Evolutionary conservation across 2,329 filamentous ascomycete species (phyloP).

Genomic region (Colletotrichum tropicale): DNA sequence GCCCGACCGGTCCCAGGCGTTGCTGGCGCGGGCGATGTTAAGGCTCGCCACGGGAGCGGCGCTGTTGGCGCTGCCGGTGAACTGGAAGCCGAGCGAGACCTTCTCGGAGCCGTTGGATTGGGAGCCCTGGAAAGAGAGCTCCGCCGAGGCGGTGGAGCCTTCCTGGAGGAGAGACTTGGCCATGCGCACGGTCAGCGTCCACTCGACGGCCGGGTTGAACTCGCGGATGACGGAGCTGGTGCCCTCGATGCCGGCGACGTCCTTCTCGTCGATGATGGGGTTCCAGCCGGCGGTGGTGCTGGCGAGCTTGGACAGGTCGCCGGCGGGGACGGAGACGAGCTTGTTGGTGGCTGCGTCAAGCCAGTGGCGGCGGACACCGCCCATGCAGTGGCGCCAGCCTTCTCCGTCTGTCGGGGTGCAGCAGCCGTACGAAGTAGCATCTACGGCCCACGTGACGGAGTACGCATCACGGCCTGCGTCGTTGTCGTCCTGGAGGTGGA

Average conservation of each 20-base stretch:
- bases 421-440: constrained; percentile 34
- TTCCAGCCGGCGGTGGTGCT: constrained; percentile 20
- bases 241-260: constrained; percentile 9
- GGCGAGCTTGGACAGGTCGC: constrained; percentile 8
- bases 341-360: constrained; percentile 15
- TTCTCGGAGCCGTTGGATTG: constrained; percentile 21
- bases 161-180: constrained; percentile 8
- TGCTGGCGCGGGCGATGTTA: constrained; percentile 32
- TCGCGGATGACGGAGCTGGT: constrained; percentile 9
- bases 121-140: constrained; percentile 30
- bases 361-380: constrained; percentile 19
- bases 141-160: constrained; percentile 21
- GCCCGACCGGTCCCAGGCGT: constrained; percentile 9
- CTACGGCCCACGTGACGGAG: constrained; percentile 39
- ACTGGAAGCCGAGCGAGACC: constrained; percentile 25
- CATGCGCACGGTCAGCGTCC: constrained; percentile 21
- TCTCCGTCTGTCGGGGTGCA: constrained; percentile 33
- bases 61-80: constrained; percentile 25
- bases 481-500: constrained; percentile 20
- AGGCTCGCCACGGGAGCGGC: constrained; percentile 23
- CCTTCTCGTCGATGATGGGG: constrained; percentile 15
- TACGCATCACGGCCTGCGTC: constrained; percentile 26
- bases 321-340: constrained; percentile 16
- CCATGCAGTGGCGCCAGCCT: constrained; percentile 31
- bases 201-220: constrained; percentile 21